Evolutionary conservation across 345 rosid species (phyloP), one percentile per base, ranked within the genome.

Genomic region (Brassica incana): DNA sequence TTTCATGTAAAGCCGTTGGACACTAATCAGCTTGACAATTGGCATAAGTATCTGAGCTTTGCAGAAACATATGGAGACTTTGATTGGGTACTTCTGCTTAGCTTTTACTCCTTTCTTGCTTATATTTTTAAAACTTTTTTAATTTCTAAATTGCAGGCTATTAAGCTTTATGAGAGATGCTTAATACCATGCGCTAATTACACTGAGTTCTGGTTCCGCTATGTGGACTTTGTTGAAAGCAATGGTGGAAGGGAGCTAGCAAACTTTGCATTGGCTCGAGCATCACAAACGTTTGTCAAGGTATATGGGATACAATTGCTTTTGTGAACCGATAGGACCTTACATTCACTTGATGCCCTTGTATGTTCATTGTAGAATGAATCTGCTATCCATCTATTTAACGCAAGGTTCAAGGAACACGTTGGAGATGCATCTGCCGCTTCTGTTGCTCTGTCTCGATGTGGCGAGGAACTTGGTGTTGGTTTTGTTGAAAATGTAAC

Each of bases 161-260:
- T 91, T 78, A 91, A 91, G 82, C 93, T 94, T 68, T 92, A 89
- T 38, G 97, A 91, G 88, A 87, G 95, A 80, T 94, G 98, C 87
- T 84, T 94, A 80, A 85, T 94, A 80, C 93, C 98, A 63, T 93
- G 97, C 63, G 95, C 97, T 64, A 85, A 85, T 86, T 90, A 88
- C 78, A 85, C 91, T 32, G 97, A 91, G 82, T 89, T 92, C 70
- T 94, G 98, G 98, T 87, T 94, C 80, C 97, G 97, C 38, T 94
- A 92, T 77, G 95, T 88, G 86, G 92, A 90, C 62, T 92, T 85
- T 80, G 76, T 88, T 86, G 98, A 94, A 82, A 87, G 84, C 76
- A 94, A 88, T 35, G 98, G 98, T 70, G 98, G 97, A 81, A 87
- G 93, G 74, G 98, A 94, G 88, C 76, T 94, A 56, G 97, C 98